Conservation (phyloP, 2,329 filamentous ascomycete species). For the Colletotrichum theobromicola region DNA sequence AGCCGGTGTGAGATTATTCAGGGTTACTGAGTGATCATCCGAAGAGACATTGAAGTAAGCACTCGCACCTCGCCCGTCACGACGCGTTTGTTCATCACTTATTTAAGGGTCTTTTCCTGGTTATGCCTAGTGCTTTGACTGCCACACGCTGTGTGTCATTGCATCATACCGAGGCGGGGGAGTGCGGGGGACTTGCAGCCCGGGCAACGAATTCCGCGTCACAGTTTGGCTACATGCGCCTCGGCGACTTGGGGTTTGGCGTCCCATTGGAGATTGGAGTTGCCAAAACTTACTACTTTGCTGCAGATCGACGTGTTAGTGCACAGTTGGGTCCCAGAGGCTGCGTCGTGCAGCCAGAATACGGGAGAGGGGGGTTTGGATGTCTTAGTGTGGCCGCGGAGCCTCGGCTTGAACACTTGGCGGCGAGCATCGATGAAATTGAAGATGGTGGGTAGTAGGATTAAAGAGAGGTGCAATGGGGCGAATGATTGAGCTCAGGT, state of each 20-base stretch:
- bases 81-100: background rate
- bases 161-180: conserved; percentile 16
- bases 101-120: background rate
- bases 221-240: background rate
- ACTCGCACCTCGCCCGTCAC: background rate
- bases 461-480: background rate
- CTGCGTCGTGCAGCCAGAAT: background rate
- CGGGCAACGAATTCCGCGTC: conserved; percentile 16
- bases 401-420: background rate
- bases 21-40: background rate
- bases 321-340: background rate
- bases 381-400: background rate
- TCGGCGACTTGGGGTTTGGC: background rate
- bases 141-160: background rate
- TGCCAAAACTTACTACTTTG: background rate
- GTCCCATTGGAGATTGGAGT: background rate
- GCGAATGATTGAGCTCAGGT: background rate
- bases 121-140: background rate
- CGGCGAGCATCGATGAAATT: background rate
- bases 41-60: background rate
- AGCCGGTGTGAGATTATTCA: background rate
- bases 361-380: background rate
- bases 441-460: background rate
- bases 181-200: conserved; percentile 10
- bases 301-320: background rate